Conservation (phyloP, 2,329 filamentous ascomycete species). For the Epichloe scottii region DNA sequence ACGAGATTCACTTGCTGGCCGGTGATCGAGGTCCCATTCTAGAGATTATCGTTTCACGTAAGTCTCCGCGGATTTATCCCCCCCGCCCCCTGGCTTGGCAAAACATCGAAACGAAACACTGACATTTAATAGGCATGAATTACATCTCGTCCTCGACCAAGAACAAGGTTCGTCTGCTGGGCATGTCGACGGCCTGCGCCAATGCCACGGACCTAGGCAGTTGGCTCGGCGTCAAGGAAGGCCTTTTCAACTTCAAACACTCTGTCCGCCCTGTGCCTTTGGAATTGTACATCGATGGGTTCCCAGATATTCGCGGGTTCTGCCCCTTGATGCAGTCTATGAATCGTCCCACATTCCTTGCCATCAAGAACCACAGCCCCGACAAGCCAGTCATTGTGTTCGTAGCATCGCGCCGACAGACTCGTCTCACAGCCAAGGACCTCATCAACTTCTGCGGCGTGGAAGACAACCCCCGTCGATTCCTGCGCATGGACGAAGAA, state of each 20-base stretch:
- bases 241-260: constrained; percentile 92
- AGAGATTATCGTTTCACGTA: constrained; percentile 79
- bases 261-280: constrained; percentile 92
- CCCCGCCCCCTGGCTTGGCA: too few species aligned
- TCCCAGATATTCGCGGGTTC: constrained; percentile 88
- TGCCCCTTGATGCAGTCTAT: constrained; percentile 98
- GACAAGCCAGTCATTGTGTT: constrained; percentile 98
- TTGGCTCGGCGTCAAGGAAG: constrained; percentile 94
- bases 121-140: constrained; percentile 60
- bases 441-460: constrained; percentile 96
- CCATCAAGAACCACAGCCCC: constrained; percentile 92
- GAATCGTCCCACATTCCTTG: constrained; percentile 93
- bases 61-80: constrained; percentile 9
- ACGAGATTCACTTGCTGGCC: constrained; percentile 95
- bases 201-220: constrained; percentile 90
- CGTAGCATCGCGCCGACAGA: constrained; percentile 89
- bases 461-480: constrained; percentile 92
- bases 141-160: constrained; percentile 95
- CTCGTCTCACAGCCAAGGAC: constrained; percentile 86
- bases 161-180: constrained; percentile 74
- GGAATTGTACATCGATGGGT: constrained; percentile 95
- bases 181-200: constrained; percentile 98
- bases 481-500: constrained; percentile 89
- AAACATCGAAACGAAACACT: not conserved
- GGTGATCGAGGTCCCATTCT: constrained; percentile 94